These are phyloP conservation scores for Kwoniella dendrophila DNA, from an alignment of 768 basidiomycete genomes.

Conservation along the genomic window DNA sequence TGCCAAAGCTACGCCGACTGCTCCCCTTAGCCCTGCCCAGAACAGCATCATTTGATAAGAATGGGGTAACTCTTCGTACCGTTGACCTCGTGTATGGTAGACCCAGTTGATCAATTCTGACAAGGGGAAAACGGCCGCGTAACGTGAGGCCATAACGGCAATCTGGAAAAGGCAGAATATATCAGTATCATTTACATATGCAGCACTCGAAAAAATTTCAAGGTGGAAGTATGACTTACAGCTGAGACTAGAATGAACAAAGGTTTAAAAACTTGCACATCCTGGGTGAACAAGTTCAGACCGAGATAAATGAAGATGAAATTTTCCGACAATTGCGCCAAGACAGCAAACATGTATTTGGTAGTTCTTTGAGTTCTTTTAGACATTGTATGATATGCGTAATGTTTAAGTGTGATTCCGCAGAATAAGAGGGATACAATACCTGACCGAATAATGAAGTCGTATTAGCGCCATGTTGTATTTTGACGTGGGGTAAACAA, in stretches of 20 bases:
- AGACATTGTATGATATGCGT: conserved; percentile 99
- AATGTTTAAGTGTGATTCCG: conserved; percentile 98
- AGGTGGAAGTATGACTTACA: conserved; percentile 51
- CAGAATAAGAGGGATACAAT: conserved; percentile 98
- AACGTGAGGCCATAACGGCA: conserved; percentile 90
- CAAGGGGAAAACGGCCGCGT: conserved; percentile 92
- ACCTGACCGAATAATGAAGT: conserved; percentile 59
- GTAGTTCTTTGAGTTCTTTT: conserved; percentile 87
- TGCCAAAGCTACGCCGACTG: conserved; percentile 95
- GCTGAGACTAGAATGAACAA: conserved; percentile 90
- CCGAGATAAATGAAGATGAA: conserved; percentile 99
- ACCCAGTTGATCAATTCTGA: conserved; percentile 94
- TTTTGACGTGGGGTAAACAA: neutral
- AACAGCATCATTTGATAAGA: conserved; percentile 99
- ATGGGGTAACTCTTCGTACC: conserved; percentile 88
- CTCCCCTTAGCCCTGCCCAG: conserved; percentile 95
- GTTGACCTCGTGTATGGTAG: conserved; percentile 79
- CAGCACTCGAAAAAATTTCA: neutral
- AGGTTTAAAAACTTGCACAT: conserved; percentile 87
- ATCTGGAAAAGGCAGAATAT: conserved; percentile 56
- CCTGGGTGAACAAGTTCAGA: conserved; percentile 92
- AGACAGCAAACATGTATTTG: conserved; percentile 92
- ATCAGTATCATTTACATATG: neutral
- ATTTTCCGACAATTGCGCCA: conserved; percentile 94
- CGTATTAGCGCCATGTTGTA: neutral